A percentile compares a stretch with the other conserved stretches of the same genome.
phyloP scores from a whole-genome alignment of 192 early-diverging fungal genomes.

The Entomortierella parvispora region DNA sequence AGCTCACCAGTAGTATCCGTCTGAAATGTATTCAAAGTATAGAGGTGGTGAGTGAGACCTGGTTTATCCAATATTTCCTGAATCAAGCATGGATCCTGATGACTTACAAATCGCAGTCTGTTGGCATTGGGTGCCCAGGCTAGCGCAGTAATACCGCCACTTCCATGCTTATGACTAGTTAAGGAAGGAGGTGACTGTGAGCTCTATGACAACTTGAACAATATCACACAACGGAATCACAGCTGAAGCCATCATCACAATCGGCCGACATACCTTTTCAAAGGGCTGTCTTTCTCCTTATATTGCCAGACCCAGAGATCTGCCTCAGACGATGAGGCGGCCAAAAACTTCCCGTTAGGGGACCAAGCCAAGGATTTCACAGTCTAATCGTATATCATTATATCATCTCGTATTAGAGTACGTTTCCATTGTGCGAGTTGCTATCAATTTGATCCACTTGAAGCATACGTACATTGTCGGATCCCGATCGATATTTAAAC shows the following conservation, averaged over 20 bases:
- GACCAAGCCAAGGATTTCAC: slow-evolving; percentile 70
- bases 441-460: too few species aligned
- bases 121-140: slow-evolving; percentile 77
- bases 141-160: slow-evolving; percentile 61
- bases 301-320: slow-evolving; percentile 76
- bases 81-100: neutral
- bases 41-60: too few species aligned
- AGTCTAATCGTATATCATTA: slow-evolving; percentile 19
- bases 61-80: neutral
- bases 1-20: slow-evolving; percentile 56
- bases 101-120: slow-evolving; percentile 67
- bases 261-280: slow-evolving; percentile 6
- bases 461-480: slow-evolving; percentile 9
- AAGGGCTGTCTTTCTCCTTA: slow-evolving; percentile 56
- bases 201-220: too few species aligned
- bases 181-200: too few species aligned
- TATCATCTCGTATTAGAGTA: neutral
- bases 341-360: slow-evolving; percentile 69
- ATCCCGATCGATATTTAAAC: slow-evolving; percentile 33
- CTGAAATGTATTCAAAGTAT: neutral
- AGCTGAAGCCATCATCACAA: too few species aligned
- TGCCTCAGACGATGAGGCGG: slow-evolving; percentile 54
- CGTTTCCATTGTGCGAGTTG: too few species aligned
- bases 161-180: slow-evolving; percentile 44
- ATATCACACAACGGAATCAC: too few species aligned